These are phyloP conservation scores for Berberis thunbergii DNA, from an alignment of 164 flowering plant species.

Conservation along the genomic window DNA sequence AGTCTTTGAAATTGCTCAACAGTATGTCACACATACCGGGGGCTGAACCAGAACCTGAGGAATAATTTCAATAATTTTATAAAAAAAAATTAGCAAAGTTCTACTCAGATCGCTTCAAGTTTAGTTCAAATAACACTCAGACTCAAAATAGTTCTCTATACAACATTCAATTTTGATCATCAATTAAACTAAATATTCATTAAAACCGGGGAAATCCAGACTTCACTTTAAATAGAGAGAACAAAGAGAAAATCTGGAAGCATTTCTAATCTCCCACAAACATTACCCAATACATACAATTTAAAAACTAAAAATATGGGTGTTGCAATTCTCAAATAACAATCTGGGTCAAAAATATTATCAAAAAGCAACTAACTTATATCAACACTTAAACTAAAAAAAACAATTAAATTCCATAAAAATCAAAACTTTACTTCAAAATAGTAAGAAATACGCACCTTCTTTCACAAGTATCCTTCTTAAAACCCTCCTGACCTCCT, in stretches of 20 bases:
- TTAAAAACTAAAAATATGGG: not conserved
- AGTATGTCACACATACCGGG: conserved; percentile 48
- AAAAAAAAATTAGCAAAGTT: not conserved
- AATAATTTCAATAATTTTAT: not conserved
- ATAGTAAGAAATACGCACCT: conserved; percentile 29
- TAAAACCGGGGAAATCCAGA: not conserved
- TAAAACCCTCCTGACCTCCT: conserved; percentile 28
- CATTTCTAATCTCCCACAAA: no score
- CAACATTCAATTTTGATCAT: no score
- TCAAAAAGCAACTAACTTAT: no score
- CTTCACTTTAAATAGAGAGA: not conserved
- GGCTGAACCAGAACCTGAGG: conserved; percentile 57
- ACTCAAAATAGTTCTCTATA: no score
- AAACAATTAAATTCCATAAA: not conserved
- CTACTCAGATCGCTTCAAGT: no score
- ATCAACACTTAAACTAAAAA: not conserved
- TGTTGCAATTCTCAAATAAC: not conserved
- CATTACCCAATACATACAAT: no score
- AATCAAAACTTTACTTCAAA: not conserved
- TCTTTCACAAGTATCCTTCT: conserved; percentile 31
- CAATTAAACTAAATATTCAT: no score
- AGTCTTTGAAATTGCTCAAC: conserved; percentile 32
- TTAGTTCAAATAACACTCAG: no score
- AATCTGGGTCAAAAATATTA: not conserved
- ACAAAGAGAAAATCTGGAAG: not conserved